These are phyloP conservation scores for Akanthomyces lecanii DNA, from an alignment of 2,329 filamentous ascomycete species.

Conservation along the genomic window DNA sequence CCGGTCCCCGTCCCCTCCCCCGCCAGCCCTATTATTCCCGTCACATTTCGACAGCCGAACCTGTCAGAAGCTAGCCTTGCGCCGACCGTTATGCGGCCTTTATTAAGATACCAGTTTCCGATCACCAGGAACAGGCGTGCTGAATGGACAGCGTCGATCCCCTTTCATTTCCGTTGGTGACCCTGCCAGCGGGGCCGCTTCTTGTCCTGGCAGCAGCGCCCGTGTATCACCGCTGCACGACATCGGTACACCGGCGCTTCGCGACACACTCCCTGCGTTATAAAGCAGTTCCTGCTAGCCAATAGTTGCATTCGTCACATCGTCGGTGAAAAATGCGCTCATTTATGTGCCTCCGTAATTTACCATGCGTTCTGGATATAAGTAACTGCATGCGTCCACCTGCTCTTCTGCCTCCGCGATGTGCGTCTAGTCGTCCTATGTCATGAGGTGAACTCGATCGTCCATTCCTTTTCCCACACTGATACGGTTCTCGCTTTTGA, in stretches of 20 bases:
- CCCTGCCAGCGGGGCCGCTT: no score
- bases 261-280: background rate
- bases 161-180: constrained; percentile 14
- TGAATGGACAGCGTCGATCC: constrained; percentile 9
- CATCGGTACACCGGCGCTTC: constrained; percentile 9
- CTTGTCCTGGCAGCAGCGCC: background rate
- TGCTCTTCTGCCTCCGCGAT: background rate
- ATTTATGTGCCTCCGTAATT: background rate
- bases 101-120: background rate
- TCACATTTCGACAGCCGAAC: no score
- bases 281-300: background rate
- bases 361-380: background rate
- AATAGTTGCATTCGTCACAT: background rate
- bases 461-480: constrained; percentile 16
- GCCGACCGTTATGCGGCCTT: background rate
- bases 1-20: background rate
- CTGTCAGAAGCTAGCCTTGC: background rate
- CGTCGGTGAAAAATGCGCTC: background rate
- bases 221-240: background rate
- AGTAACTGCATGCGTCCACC: background rate
- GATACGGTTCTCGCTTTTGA: constrained; percentile 17
- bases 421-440: constrained; percentile 14
- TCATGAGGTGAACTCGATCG: background rate
- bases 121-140: background rate
- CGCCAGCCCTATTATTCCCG: background rate